Evolutionary conservation across 1,139 yeast species (phyloP), one percentile per base, ranked within the genome.

Genomic region (Geotrichum klebahnii): DNA sequence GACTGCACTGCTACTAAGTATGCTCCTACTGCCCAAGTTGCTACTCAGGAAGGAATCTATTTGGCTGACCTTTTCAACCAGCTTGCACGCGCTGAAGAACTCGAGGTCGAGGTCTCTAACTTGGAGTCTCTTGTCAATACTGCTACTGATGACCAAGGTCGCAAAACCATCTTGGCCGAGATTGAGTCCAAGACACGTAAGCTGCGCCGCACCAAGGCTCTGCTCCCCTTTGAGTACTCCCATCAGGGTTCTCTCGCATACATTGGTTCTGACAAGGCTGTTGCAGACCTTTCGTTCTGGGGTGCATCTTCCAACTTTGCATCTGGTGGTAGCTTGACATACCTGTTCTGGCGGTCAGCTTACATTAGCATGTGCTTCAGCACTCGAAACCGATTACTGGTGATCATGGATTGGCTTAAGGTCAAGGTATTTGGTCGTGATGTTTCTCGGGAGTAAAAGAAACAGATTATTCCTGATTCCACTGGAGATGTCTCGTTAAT

Each of bases 11-110:
- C 80, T 55, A 85, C 94, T 59, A 89, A 89, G 68, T 81, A 78
- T 59, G 94, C 96, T 46, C 97, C 97, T 58, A 90, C 97, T 52
- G 97, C 96, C 44, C 97, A 90, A 76, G 97, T 89, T 53, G 97
- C 97, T 44, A 82, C 88, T 73, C 97, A 90, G 74, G 90, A 89
- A 71, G 97, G 96, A 64, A 76, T 77, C 56, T 90, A 80, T 71
- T 78, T 90, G 61, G 94, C 92, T 46, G 74, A 75, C 35, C 79
- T 80, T 57, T 84, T 90, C 69, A 78, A 78, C 69, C 80, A 76
- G 62, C 72, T 84, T 60, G 83, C 88, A 62, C 78, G 79, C 59
- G 77, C 87, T 54, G 89, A 84, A 56, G 74, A 79, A 42, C 68
- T 83, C 56, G 76, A 82, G 62, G 68, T 69, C 37, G 75, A 61